Evolutionary conservation across 768 basidiomycete genomes (phyloP).

Genomic region (Lentinula sp.): DNA sequence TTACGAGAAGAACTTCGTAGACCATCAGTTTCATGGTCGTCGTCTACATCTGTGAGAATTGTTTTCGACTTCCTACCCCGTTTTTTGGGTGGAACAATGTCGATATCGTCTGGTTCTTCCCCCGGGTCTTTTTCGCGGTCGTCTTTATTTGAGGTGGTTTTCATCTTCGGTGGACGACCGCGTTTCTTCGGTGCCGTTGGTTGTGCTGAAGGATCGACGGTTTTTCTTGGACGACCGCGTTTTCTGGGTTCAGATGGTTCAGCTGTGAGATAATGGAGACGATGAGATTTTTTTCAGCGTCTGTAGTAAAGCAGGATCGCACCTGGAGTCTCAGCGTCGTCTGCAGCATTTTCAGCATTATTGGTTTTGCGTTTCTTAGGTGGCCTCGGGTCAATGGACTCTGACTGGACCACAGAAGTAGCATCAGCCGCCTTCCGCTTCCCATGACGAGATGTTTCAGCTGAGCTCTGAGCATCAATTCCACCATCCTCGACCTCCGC

Average conservation of each 20-base stretch:
- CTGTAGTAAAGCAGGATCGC: background rate
- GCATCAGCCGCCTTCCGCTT: conserved; percentile 9
- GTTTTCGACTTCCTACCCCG: background rate
- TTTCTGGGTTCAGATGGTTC: conserved; percentile 18
- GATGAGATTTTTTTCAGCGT: background rate
- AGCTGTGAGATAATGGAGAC: background rate
- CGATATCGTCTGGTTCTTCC: background rate
- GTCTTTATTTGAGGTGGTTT: background rate
- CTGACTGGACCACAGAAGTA: background rate
- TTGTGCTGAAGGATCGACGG: background rate
- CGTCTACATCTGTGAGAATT: background rate
- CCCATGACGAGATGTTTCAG: conserved; percentile 5
- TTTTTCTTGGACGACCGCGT: conserved; percentile 22
- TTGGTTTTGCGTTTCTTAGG: background rate
- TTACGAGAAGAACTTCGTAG: background rate
- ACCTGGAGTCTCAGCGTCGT: background rate
- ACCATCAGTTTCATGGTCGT: background rate
- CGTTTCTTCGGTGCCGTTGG: conserved; percentile 23
- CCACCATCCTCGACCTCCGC: conserved; percentile 8
- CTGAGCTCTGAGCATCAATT: background rate
- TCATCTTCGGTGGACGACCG: conserved; percentile 23
- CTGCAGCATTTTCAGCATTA: background rate
- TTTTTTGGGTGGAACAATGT: background rate
- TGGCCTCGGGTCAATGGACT: background rate
- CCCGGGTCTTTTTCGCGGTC: background rate